Percentiles rank a stretch among this genome's conserved stretches.
Evolutionary conservation across 2,329 filamentous ascomycete species (phyloP).

Genomic region (Juglanconis juglandina): DNA sequence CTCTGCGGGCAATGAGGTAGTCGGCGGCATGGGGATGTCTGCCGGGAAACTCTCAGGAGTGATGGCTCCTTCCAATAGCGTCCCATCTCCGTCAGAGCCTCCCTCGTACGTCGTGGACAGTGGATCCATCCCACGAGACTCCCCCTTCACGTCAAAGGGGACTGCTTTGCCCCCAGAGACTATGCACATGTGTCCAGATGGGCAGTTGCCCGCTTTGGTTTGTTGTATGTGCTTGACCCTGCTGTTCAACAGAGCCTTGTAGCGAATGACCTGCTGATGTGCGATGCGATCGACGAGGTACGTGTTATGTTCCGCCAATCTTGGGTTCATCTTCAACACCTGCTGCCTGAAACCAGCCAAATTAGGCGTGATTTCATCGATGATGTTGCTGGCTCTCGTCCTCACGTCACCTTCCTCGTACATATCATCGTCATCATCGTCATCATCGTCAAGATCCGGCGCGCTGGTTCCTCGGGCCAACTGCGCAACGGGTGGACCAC

Average conservation of each 20-base stretch:
- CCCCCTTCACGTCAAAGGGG: conserved; percentile 58
- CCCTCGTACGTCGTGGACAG: conserved; percentile 48
- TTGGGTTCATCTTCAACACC: conserved; percentile 70
- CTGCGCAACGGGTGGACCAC: conserved; percentile 51
- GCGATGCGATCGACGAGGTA: conserved; percentile 78
- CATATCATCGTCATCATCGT: conserved; percentile 45
- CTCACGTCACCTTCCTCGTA: conserved; percentile 59
- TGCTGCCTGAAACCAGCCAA: conserved; percentile 74
- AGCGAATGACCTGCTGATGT: conserved; percentile 74
- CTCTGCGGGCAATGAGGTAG: conserved; percentile 72
- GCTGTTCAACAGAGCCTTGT: conserved; percentile 69
- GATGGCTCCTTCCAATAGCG: conserved; percentile 66
- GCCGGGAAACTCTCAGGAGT: conserved; percentile 71
- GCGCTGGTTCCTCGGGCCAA: conserved; percentile 34
- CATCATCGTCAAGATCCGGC: conserved; percentile 38
- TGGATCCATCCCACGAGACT: conserved; percentile 57
- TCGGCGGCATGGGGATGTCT: conserved; percentile 79
- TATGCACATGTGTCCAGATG: conserved; percentile 60
- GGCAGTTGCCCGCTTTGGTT: conserved; percentile 53
- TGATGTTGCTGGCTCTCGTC: conserved; percentile 58
- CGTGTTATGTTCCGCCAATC: conserved; percentile 50
- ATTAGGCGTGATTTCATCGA: conserved; percentile 68
- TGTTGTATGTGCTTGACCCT: conserved; percentile 67
- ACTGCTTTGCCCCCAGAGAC: conserved; percentile 64
- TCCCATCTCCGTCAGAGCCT: conserved; percentile 63